A percentile compares a stretch with the other conserved stretches of the same genome.
Conservation (phyloP, 2,329 filamentous ascomycete genomes). For the Trichoderma gracile region DNA sequence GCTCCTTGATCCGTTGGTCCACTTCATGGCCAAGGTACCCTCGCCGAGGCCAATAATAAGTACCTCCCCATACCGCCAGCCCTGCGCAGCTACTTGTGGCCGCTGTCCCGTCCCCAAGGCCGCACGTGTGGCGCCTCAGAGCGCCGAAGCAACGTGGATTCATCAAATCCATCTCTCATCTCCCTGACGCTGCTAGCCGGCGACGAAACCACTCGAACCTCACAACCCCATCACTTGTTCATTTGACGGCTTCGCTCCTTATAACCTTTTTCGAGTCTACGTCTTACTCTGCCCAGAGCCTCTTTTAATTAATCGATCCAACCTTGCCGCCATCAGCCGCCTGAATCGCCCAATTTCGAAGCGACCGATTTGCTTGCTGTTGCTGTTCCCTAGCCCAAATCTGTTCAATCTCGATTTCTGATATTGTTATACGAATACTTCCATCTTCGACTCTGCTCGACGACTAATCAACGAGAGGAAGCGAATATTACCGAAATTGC, state of each 20-base stretch:
- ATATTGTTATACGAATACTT: conserved; percentile 3
- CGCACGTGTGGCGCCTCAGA: conserved; percentile 21
- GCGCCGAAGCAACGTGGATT: conserved; percentile 24
- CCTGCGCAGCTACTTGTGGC: background rate
- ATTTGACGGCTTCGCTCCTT: conserved; percentile 23
- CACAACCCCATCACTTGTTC: background rate
- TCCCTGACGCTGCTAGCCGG: conserved; percentile 11
- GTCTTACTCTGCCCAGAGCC: conserved; percentile 17
- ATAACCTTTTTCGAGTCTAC: conserved; percentile 22
- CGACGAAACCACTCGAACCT: conserved; percentile 14
- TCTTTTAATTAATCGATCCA: conserved; percentile 23
- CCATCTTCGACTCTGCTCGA: background rate
- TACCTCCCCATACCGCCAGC: background rate
- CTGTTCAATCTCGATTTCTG: background rate
- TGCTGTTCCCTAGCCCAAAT: background rate
- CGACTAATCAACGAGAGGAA: conserved; percentile 1
- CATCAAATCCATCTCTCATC: conserved; percentile 2
- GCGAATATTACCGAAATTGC: conserved; percentile 9
- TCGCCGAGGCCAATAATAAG: background rate
- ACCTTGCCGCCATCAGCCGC: conserved; percentile 16
- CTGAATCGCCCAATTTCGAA: conserved; percentile 6
- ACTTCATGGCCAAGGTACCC: too few species aligned
- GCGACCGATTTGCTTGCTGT: conserved; percentile 5
- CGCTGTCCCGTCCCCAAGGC: background rate
- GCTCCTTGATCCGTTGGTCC: background rate